A percentile compares a stretch with the other conserved stretches of the same genome.
Evolutionary conservation across 2,329 filamentous ascomycete genomes (phyloP).

Genomic region (Alternaria panax): DNA sequence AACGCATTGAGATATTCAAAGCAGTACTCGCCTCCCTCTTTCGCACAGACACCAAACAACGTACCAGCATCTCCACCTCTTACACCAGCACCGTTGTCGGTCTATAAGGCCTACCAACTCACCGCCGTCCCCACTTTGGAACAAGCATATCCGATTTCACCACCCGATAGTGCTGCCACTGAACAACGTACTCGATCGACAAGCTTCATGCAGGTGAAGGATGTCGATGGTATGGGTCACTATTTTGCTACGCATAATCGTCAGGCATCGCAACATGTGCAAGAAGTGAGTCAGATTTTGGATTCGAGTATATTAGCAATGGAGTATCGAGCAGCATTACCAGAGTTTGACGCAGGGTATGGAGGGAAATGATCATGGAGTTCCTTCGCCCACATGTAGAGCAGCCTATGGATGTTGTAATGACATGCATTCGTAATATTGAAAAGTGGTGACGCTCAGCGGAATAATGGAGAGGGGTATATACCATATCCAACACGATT

Average conservation of each 20-base stretch:
- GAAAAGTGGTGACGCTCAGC: background rate
- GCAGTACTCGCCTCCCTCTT: conserved; percentile 19
- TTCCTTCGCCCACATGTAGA: background rate
- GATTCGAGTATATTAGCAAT: conserved; percentile 31
- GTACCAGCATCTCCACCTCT: conserved; percentile 10
- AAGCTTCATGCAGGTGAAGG: background rate
- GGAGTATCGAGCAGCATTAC: conserved; percentile 36
- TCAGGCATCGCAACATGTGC: conserved; percentile 12
- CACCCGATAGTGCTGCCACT: background rate
- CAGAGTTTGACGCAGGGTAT: conserved; percentile 31
- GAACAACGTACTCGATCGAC: background rate
- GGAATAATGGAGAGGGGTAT: background rate
- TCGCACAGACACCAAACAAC: conserved; percentile 3
- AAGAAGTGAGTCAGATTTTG: background rate
- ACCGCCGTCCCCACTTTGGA: background rate
- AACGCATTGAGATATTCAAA: conserved; percentile 20
- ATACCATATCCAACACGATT: background rate
- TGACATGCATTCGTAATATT: background rate
- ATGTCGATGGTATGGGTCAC: conserved; percentile 10
- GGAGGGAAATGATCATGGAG: background rate
- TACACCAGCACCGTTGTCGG: conserved; percentile 8
- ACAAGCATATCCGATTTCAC: background rate
- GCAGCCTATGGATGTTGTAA: background rate
- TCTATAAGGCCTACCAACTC: conserved; percentile 35
- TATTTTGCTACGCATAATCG: conserved; percentile 23